These are phyloP conservation scores for Colletotrichum sublineola DNA, from an alignment of 2,329 filamentous ascomycete genomes.

Conservation along the genomic window DNA sequence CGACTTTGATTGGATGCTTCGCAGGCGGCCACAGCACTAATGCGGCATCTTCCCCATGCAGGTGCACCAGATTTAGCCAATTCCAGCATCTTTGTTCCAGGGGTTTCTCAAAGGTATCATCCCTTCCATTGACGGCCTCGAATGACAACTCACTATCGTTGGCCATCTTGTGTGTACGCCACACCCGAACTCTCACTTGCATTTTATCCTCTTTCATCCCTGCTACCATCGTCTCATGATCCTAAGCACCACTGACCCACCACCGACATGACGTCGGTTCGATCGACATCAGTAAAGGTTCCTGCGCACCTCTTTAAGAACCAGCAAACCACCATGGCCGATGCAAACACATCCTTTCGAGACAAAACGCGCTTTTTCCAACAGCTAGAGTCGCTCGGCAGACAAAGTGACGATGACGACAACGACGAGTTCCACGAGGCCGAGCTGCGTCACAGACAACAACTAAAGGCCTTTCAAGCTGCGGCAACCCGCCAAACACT, in stretches of 20 bases:
- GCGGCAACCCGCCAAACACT: slow-evolving; percentile 32
- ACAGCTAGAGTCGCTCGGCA: slow-evolving; percentile 52
- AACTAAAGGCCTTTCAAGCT: slow-evolving; percentile 21
- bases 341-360: slow-evolving; percentile 45
- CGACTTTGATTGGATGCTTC: slow-evolving; percentile 33
- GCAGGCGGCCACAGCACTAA: slow-evolving; percentile 35
- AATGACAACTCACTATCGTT: slow-evolving; percentile 21
- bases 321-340: slow-evolving; percentile 43
- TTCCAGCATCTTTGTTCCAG: slow-evolving; percentile 15
- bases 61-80: slow-evolving; percentile 13
- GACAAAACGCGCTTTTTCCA: slow-evolving; percentile 63
- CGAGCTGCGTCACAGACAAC: slow-evolving; percentile 42
- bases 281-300: slow-evolving; percentile 4
- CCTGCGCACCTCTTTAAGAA: slow-evolving; percentile 13
- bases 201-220: background rate
- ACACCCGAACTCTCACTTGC: background rate
- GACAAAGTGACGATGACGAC: slow-evolving; percentile 41
- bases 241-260: slow-evolving; percentile 20
- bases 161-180: slow-evolving; percentile 3
- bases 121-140: slow-evolving; percentile 25
- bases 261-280: slow-evolving; percentile 31
- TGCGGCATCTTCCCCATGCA: slow-evolving; percentile 27
- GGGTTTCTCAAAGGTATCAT: slow-evolving; percentile 24
- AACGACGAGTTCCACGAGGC: slow-evolving; percentile 49
- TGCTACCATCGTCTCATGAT: background rate